Evolutionary conservation across 225 moss, liverwort and hornwort genomes (phyloP).

Genomic region (Marchantia polymorpha): DNA sequence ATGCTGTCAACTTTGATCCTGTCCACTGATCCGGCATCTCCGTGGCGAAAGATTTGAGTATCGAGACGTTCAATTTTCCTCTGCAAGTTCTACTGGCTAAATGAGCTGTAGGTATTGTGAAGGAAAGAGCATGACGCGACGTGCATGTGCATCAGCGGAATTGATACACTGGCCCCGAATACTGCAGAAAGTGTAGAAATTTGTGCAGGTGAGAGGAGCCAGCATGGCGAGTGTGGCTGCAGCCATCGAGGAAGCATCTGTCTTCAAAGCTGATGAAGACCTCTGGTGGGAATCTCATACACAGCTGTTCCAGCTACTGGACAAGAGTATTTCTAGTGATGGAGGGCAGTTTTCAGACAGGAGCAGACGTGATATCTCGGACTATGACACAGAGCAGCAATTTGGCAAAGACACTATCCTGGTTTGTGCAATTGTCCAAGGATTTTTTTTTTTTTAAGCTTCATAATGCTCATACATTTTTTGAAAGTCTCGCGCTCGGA

Average conservation of each 20-base stretch:
- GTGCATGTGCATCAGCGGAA: no score
- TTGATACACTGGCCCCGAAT: neutral
- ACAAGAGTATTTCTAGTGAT: slow-evolving; percentile 57
- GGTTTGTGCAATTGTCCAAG: slow-evolving; percentile 23
- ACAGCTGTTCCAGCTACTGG: slow-evolving; percentile 57
- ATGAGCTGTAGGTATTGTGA: no score
- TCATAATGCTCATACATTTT: no score
- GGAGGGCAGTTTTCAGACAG: slow-evolving; percentile 4
- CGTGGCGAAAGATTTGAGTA: no score
- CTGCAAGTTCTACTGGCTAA: no score
- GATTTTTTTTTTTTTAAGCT: no score
- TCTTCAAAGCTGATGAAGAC: slow-evolving; percentile 50
- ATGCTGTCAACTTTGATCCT: no score
- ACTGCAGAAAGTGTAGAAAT: neutral
- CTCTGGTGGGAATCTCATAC: slow-evolving; percentile 93
- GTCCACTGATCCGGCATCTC: no score
- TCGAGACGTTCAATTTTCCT: no score
- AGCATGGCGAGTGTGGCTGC: slow-evolving; percentile 89
- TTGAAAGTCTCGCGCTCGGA: no score
- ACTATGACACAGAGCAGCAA: slow-evolving; percentile 14
- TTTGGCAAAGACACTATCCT: slow-evolving; percentile 49
- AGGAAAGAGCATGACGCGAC: no score
- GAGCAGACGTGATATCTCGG: neutral
- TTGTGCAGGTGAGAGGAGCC: neutral
- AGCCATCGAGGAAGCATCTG: slow-evolving; percentile 85